Percentiles rank a stretch among this genome's conserved stretches.
These are phyloP conservation scores for Homolaphlyctis polyrhiza DNA, from an alignment of 371 early-diverging fungal species.

Conservation along the genomic window DNA sequence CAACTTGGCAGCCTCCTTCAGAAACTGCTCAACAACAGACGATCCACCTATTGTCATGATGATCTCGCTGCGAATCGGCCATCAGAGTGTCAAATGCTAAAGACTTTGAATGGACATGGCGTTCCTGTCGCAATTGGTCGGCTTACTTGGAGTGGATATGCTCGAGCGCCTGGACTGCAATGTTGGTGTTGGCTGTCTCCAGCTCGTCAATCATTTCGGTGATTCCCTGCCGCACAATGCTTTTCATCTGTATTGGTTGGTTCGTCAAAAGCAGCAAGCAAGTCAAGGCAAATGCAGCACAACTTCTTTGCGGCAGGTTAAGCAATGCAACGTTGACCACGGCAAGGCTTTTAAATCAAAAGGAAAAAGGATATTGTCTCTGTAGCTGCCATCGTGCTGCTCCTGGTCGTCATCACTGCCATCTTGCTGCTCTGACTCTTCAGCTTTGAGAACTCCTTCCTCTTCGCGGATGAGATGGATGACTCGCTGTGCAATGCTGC, in stretches of 20 bases:
- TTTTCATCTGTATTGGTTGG: neutral
- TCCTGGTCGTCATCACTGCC: constrained; percentile 14
- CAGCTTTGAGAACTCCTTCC: constrained; percentile 22
- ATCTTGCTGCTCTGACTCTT: neutral
- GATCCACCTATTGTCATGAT: constrained; percentile 91
- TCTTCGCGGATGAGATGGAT: constrained; percentile 79
- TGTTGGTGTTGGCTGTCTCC: constrained; percentile 62
- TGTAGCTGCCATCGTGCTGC: neutral
- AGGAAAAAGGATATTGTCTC: constrained; percentile 1
- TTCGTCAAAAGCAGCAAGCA: constrained; percentile 10
- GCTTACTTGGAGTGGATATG: constrained; percentile 84
- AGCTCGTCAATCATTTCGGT: constrained; percentile 81
- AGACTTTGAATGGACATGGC: no score
- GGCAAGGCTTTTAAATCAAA: neutral
- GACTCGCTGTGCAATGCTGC: constrained; percentile 80
- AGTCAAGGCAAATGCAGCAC: no score
- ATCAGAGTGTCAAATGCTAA: neutral
- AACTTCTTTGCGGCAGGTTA: constrained; percentile 11
- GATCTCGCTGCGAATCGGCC: constrained; percentile 67
- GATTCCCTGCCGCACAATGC: constrained; percentile 55
- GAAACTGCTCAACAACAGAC: constrained; percentile 78
- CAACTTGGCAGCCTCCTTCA: constrained; percentile 78
- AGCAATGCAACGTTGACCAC: no score
- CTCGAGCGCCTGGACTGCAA: constrained; percentile 74
- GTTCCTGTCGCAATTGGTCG: neutral